These are phyloP conservation scores for Spergularia marina DNA, from an alignment of 148 eudicot species.

Conservation along the genomic window DNA sequence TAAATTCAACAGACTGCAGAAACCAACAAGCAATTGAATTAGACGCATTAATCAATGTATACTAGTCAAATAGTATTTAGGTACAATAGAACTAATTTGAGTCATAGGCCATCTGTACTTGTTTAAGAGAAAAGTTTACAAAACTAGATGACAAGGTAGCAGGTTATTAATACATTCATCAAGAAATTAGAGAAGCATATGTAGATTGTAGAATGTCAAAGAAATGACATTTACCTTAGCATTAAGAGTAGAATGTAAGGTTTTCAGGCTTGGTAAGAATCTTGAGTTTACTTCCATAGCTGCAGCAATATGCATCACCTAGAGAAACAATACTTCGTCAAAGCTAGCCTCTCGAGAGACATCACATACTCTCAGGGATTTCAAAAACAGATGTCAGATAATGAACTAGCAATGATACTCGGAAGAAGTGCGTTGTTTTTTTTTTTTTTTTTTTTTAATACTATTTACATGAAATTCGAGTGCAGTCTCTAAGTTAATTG, in stretches of 20 bases:
- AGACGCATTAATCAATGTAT: not conserved
- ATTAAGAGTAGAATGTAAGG: conserved; percentile 66
- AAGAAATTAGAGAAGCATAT: not conserved
- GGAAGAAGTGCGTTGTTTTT: not conserved
- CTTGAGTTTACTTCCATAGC: conserved; percentile 82
- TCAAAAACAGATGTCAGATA: not conserved
- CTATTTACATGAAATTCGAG: not conserved
- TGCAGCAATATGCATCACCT: conserved; percentile 99
- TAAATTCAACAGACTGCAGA: conserved; percentile 66
- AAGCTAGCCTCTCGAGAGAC: conserved; percentile 7
- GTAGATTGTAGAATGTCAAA: not conserved
- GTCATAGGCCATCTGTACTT: not conserved
- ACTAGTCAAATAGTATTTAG: not conserved
- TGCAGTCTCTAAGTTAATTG: not conserved
- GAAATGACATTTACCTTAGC: conserved; percentile 52
- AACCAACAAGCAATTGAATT: conserved; percentile 13
- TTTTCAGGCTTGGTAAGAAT: conserved; percentile 83
- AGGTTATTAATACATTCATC: not conserved
- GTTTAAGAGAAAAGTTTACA: not conserved
- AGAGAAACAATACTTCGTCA: conserved; percentile 23
- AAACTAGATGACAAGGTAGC: not conserved
- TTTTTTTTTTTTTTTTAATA: not conserved
- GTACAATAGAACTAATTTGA: not conserved
- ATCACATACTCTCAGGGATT: conserved; percentile 8
- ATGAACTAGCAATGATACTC: not conserved